phyloP scores from a whole-genome alignment of 345 rosid genomes.

The Ailanthus altissimus region DNA sequence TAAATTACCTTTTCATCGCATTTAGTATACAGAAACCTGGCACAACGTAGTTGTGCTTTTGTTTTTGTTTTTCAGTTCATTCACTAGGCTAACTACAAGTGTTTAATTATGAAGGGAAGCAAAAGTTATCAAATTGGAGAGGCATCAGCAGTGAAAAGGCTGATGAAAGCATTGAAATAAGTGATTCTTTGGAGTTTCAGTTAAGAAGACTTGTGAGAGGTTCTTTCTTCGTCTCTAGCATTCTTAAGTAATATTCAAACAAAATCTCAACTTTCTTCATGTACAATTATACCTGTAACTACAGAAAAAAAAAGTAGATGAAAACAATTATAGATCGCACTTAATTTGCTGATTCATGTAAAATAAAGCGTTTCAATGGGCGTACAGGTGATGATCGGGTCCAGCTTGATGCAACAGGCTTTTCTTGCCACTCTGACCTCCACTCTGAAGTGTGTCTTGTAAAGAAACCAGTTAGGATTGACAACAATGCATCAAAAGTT shows the following conservation, averaged over 20 bases:
- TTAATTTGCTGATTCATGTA: not conserved
- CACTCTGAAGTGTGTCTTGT: conserved; percentile 34
- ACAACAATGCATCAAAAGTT: conserved; percentile 23
- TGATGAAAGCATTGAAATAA: not conserved
- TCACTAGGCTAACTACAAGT: conserved; percentile 1
- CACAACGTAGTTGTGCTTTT: no score
- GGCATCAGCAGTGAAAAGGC: not conserved
- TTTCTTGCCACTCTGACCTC: conserved; percentile 30
- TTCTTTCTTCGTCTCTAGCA: not conserved
- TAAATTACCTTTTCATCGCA: conserved; percentile 8
- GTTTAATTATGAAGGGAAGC: conserved; percentile 24
- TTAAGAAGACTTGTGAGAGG: conserved; percentile 29
- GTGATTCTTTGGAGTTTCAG: not conserved
- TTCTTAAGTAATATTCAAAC: not conserved
- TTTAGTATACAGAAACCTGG: not conserved
- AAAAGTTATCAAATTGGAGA: conserved; percentile 9
- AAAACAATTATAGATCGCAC: not conserved
- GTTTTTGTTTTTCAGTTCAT: not conserved
- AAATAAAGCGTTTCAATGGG: not conserved
- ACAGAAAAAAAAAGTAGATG: not conserved
- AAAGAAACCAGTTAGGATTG: conserved; percentile 31
- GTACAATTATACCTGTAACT: not conserved
- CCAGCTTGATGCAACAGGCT: conserved; percentile 27
- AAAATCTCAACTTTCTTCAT: not conserved
- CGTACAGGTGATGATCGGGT: conserved; percentile 33